Conservation (phyloP, 1,139 yeast genomes). For the Torulaspora pretoriensis region DNA sequence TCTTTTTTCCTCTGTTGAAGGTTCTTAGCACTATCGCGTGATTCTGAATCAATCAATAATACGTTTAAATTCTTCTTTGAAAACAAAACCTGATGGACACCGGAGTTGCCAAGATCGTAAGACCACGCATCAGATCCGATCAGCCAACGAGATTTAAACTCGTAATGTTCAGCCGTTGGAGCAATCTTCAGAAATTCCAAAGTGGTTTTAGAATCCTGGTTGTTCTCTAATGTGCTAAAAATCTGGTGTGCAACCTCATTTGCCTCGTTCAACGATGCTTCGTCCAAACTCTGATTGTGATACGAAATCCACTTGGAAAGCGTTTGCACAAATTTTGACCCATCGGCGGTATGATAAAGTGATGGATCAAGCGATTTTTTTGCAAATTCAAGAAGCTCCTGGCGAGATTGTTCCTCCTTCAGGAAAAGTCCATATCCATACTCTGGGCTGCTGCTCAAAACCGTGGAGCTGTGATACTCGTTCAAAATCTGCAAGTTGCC, state of each 20-base stretch:
- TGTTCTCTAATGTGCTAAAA: constrained; percentile 39
- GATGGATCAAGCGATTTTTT: constrained; percentile 48
- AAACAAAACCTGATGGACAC: constrained; percentile 79
- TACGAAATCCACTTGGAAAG: constrained; percentile 68
- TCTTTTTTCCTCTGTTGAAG: constrained; percentile 68
- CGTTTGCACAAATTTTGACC: constrained; percentile 49
- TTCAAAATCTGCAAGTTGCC: constrained; percentile 57
- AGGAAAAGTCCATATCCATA: constrained; percentile 80
- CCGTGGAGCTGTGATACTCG: constrained; percentile 44
- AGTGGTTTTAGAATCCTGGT: constrained; percentile 38
- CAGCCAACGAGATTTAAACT: constrained; percentile 67
- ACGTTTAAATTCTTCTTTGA: constrained; percentile 77
- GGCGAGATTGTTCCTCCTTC: constrained; percentile 50
- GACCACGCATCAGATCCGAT: constrained; percentile 96
- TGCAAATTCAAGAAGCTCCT: constrained; percentile 47
- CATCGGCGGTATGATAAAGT: constrained; percentile 45
- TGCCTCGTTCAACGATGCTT: constrained; percentile 35
- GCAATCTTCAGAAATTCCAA: constrained; percentile 45
- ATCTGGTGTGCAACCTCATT: constrained; percentile 37
- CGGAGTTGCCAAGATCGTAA: constrained; percentile 85
- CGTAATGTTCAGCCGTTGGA: constrained; percentile 44
- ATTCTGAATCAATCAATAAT: constrained; percentile 87
- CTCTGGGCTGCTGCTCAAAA: constrained; percentile 62
- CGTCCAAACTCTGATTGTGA: constrained; percentile 36
- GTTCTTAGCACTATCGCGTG: constrained; percentile 43